Evolutionary conservation across 1,284 basidiomycete species (phyloP).

Genomic region (Ustilago trichophora): DNA sequence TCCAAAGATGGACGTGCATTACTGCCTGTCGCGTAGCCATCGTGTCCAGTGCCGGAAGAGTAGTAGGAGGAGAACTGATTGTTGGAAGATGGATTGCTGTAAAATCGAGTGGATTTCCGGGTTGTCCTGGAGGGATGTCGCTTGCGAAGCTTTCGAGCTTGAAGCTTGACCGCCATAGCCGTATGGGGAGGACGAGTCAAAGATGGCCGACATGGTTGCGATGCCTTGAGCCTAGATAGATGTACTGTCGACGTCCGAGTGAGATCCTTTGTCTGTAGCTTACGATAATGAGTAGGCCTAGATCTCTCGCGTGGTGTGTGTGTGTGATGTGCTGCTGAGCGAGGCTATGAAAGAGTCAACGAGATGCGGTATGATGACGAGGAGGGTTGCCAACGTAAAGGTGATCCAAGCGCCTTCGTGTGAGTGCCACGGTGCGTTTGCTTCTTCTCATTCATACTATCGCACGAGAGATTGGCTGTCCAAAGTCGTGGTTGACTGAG

Average conservation of each 20-base stretch:
- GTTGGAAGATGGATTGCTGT: constrained; percentile 25
- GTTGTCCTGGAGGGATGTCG: constrained; percentile 20
- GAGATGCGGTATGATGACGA: too few species aligned
- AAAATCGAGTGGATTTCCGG: constrained; percentile 40
- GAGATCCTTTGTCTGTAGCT: too few species aligned
- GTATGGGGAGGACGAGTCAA: constrained; percentile 50
- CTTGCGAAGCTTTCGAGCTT: constrained; percentile 28
- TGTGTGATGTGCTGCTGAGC: too few species aligned
- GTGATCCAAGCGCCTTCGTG: constrained; percentile 28
- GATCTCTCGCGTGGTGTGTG: too few species aligned
- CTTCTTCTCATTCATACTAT: neutral
- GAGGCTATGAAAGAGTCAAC: too few species aligned
- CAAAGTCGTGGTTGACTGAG: neutral
- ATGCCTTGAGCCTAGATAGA: neutral
- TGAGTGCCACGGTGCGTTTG: neutral
- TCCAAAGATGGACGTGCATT: constrained; percentile 50
- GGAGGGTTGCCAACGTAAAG: too few species aligned
- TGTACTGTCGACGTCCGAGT: too few species aligned
- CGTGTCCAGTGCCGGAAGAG: constrained; percentile 25
- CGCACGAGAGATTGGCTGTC: constrained; percentile 16
- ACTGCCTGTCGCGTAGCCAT: constrained; percentile 41
- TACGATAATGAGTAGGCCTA: too few species aligned
- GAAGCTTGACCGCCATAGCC: constrained; percentile 40
- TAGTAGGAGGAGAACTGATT: constrained; percentile 42
- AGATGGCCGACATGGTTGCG: constrained; percentile 46